phyloP scores from a whole-genome alignment of 2,329 filamentous ascomycete species.

The Botrytis cinerea region DNA sequence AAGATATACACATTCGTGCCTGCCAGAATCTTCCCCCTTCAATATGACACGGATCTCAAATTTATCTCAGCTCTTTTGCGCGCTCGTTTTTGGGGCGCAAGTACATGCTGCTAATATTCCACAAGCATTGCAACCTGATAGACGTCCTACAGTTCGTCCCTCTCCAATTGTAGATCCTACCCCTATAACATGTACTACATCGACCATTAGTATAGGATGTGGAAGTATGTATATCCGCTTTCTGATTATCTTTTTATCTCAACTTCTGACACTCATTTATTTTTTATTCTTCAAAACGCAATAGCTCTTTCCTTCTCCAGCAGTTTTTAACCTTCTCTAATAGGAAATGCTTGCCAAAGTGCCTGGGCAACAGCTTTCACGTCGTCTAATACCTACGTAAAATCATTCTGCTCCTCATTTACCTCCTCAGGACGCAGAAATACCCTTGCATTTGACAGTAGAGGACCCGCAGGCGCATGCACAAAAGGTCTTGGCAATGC shows the following conservation, averaged over 20 bases:
- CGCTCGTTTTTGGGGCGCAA: not conserved
- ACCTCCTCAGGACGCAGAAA: not conserved
- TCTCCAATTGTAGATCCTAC: not conserved
- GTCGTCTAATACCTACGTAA: not conserved
- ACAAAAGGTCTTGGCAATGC: not conserved
- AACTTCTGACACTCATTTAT: no score
- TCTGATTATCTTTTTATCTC: not conserved
- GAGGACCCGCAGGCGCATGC: not conserved
- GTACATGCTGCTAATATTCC: not conserved
- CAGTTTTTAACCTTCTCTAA: not conserved
- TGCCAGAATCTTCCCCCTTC: not conserved
- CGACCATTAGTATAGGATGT: slow-evolving; percentile 1
- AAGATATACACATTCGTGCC: not conserved
- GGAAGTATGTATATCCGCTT: not conserved
- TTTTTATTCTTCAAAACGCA: not conserved
- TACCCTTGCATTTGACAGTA: not conserved
- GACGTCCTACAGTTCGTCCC: not conserved
- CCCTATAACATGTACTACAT: not conserved
- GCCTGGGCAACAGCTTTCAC: slow-evolving; percentile 17
- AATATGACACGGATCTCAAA: slow-evolving; percentile 6
- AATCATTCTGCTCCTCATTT: slow-evolving; percentile 8
- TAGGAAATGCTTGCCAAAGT: slow-evolving; percentile 11
- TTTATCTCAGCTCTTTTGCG: not conserved
- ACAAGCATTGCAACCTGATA: not conserved
- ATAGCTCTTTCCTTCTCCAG: no score